A percentile compares a stretch with the other conserved stretches of the same genome.
Conservation (phyloP, 495 filamentous ascomycete species). For the Penicillium coffeae region DNA sequence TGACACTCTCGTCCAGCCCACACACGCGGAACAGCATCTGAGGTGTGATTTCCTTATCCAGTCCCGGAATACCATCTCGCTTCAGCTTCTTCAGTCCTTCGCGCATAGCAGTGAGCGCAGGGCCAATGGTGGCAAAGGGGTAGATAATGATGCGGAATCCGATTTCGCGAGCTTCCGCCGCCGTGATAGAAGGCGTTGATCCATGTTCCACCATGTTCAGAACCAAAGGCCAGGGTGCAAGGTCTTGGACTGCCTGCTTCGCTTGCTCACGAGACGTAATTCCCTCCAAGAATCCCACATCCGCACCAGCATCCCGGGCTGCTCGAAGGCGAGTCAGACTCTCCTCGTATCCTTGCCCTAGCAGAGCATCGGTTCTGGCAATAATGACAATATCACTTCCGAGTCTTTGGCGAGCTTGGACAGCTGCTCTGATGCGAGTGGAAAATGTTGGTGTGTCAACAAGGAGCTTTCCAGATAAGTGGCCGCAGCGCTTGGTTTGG, state of each 20-base stretch:
- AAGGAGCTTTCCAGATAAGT: constrained; percentile 60
- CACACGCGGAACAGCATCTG: constrained; percentile 56
- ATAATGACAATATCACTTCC: constrained; percentile 64
- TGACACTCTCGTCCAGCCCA: constrained; percentile 54
- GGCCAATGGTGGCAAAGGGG: constrained; percentile 50
- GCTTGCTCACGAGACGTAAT: constrained; percentile 38
- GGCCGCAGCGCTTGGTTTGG: constrained; percentile 63
- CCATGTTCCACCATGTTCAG: constrained; percentile 67
- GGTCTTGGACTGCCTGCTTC: constrained; percentile 38
- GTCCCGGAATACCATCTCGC: constrained; percentile 42
- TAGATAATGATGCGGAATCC: constrained; percentile 65
- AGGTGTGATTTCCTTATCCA: constrained; percentile 45
- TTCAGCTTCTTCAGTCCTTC: constrained; percentile 48
- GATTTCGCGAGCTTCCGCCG: constrained; percentile 53
- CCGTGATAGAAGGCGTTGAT: constrained; percentile 55
- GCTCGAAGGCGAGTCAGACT: constrained; percentile 51
- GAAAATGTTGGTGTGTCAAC: constrained; percentile 51
- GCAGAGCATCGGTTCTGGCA: constrained; percentile 64
- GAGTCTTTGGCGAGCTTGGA: constrained; percentile 46
- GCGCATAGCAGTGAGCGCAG: constrained; percentile 50
- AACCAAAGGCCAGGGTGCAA: constrained; percentile 58
- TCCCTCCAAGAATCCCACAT: constrained; percentile 58
- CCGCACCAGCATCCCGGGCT: constrained; percentile 56
- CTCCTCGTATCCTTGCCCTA: constrained; percentile 59
- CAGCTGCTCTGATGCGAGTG: constrained; percentile 55